A percentile compares a stretch with the other conserved stretches of the same genome.
phyloP scores from a whole-genome alignment of 2,329 filamentous ascomycete genomes.

The Apiospora kogelbergensis region DNA sequence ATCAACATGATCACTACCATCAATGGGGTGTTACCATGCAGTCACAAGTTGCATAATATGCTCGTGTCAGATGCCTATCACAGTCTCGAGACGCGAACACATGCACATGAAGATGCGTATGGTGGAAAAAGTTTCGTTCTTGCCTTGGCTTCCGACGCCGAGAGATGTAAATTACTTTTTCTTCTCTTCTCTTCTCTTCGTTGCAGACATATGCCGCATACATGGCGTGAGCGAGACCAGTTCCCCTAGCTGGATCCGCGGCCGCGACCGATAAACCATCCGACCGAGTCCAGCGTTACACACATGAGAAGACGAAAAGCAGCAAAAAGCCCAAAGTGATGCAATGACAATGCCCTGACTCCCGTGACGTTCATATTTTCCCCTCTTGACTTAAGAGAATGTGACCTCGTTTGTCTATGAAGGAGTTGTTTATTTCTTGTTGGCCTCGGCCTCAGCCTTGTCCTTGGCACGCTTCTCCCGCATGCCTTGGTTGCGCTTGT shows the following conservation, averaged over 20 bases:
- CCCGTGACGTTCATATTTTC: constrained; percentile 27
- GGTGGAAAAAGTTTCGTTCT: constrained; percentile 4
- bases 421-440: constrained; percentile 73
- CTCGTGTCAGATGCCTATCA: neutral
- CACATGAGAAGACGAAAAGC: constrained; percentile 19
- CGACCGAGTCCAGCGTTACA: constrained; percentile 8
- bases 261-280: constrained; percentile 4
- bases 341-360: constrained; percentile 35
- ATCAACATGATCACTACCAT: neutral
- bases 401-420: constrained; percentile 9
- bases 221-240: constrained; percentile 9
- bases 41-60: neutral
- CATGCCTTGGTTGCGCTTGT: constrained; percentile 77
- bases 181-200: neutral
- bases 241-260: constrained; percentile 8
- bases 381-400: neutral
- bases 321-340: constrained; percentile 28
- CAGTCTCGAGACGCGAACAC: neutral
- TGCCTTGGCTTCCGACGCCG: constrained; percentile 6
- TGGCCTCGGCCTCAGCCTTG: constrained; percentile 78
- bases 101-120: neutral
- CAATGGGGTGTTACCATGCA: neutral
- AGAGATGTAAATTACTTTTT: constrained; percentile 10
- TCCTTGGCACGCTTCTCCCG: constrained; percentile 93
- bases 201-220: constrained; percentile 9